Percentiles rank a stretch among this genome's conserved stretches.
phyloP scores from a whole-genome alignment of 2,329 filamentous ascomycete genomes.

The Aspergillus ochraceus region DNA sequence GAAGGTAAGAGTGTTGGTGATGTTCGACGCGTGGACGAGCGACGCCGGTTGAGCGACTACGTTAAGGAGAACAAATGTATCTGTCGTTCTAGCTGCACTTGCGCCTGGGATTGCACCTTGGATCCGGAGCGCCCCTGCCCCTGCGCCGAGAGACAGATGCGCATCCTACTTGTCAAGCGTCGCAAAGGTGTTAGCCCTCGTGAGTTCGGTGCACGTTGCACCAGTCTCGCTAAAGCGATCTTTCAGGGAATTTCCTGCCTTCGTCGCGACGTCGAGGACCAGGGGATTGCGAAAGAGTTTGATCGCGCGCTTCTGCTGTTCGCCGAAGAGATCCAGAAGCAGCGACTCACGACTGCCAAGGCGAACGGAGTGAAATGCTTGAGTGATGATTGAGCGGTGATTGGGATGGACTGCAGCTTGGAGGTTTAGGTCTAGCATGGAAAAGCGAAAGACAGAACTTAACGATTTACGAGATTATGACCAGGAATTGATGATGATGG shows the following conservation, averaged over 20 bases:
- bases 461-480: background rate
- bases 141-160: constrained; percentile 37
- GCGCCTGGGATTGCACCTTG: constrained; percentile 34
- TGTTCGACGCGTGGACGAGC: constrained; percentile 28
- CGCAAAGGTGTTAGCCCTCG: constrained; percentile 19
- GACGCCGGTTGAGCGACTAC: constrained; percentile 25
- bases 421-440: background rate
- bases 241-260: constrained; percentile 32
- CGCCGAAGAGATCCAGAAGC: constrained; percentile 30
- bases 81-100: constrained; percentile 34
- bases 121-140: constrained; percentile 32
- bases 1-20: constrained; percentile 38
- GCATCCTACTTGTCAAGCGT: constrained; percentile 27
- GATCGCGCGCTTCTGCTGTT: constrained; percentile 26
- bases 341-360: constrained; percentile 19
- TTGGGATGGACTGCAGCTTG: background rate
- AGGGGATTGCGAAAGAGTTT: constrained; percentile 25
- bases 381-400: background rate
- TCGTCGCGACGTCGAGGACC: constrained; percentile 18
- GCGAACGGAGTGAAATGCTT: background rate
- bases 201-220: constrained; percentile 21
- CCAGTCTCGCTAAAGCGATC: constrained; percentile 28
- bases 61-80: constrained; percentile 37
- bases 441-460: too few relatives aligned
- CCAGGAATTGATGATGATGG: background rate